phyloP scores from a whole-genome alignment of 495 filamentous ascomycete genomes.

The Monascus purpureus region DNA sequence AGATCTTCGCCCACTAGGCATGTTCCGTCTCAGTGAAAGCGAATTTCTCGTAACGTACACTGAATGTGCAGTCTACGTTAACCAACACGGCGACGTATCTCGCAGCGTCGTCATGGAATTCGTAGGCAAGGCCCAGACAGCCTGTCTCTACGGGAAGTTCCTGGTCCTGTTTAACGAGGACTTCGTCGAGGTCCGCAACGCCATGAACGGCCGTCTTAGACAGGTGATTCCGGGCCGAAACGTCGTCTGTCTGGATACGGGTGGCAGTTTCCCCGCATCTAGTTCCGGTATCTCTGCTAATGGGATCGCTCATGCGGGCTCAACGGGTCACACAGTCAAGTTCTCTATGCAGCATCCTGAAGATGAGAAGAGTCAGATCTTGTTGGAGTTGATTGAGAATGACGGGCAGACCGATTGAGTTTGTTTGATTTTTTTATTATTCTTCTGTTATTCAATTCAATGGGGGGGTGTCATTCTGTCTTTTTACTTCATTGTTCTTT shows the following conservation, averaged over 20 bases:
- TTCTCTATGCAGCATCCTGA: conserved; percentile 92
- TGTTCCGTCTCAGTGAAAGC: conserved; percentile 87
- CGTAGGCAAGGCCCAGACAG: conserved; percentile 75
- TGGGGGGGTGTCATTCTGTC: no score
- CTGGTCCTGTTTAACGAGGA: conserved; percentile 76
- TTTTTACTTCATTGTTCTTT: no score
- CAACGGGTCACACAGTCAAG: conserved; percentile 55
- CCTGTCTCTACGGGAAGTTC: conserved; percentile 63
- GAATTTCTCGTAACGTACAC: conserved; percentile 93
- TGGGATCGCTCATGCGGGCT: conserved; percentile 8
- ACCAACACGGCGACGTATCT: conserved; percentile 92
- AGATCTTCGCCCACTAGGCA: conserved; percentile 73
- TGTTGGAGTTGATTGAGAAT: conserved; percentile 86
- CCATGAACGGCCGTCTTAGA: conserved; percentile 81
- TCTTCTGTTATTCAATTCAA: not conserved
- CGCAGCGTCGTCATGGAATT: conserved; percentile 94
- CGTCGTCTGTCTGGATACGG: conserved; percentile 80
- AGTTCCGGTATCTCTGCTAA: conserved; percentile 18
- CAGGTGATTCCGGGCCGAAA: conserved; percentile 90
- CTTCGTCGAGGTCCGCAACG: conserved; percentile 93
- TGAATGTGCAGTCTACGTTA: conserved; percentile 92
- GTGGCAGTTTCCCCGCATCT: conserved; percentile 35
- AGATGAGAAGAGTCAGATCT: conserved; percentile 62
- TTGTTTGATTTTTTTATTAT: conserved; percentile 1
- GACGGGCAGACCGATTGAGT: conserved; percentile 68